Evolutionary conservation across 768 basidiomycete genomes (phyloP).

Genomic region (Lentinula sp.): DNA sequence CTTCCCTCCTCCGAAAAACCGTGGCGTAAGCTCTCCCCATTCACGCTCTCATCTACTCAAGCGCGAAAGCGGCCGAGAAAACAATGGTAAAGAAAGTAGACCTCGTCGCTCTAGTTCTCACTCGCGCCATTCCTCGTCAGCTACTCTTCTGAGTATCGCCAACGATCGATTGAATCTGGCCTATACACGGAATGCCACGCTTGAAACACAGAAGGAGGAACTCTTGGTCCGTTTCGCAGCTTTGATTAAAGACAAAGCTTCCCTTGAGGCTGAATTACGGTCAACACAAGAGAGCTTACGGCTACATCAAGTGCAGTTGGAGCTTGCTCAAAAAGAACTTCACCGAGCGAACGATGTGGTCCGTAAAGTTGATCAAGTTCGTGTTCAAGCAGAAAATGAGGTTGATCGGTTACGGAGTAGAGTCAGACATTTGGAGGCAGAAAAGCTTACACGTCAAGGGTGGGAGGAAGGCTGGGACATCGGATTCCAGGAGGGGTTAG

Average conservation of each 20-base stretch:
- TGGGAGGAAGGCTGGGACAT: conserved; percentile 8
- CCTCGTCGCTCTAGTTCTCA: conserved; percentile 4
- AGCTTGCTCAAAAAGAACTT: neutral
- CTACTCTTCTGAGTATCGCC: neutral
- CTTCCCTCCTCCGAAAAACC: neutral
- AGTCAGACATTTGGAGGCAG: neutral
- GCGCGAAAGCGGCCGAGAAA: neutral
- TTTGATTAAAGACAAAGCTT: neutral
- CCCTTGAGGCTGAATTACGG: neutral
- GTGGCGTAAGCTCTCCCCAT: neutral
- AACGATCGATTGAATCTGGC: conserved; percentile 1
- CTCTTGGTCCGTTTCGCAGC: neutral
- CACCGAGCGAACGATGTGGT: conserved; percentile 3
- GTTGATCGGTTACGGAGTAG: neutral
- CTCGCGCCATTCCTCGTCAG: conserved; percentile 1
- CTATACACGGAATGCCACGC: neutral
- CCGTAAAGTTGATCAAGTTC: neutral
- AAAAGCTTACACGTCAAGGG: neutral
- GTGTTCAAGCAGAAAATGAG: conserved; percentile 3
- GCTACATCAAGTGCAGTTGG: conserved; percentile 1
- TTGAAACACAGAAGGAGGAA: conserved; percentile 1
- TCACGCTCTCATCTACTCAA: neutral
- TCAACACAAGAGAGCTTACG: neutral
- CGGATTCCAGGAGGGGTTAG: conserved; percentile 4
- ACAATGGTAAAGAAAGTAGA: neutral